Percentiles rank a stretch among this genome's conserved stretches.
Conservation (phyloP, 2,329 filamentous ascomycete species). For the Botrytis galanthina region DNA sequence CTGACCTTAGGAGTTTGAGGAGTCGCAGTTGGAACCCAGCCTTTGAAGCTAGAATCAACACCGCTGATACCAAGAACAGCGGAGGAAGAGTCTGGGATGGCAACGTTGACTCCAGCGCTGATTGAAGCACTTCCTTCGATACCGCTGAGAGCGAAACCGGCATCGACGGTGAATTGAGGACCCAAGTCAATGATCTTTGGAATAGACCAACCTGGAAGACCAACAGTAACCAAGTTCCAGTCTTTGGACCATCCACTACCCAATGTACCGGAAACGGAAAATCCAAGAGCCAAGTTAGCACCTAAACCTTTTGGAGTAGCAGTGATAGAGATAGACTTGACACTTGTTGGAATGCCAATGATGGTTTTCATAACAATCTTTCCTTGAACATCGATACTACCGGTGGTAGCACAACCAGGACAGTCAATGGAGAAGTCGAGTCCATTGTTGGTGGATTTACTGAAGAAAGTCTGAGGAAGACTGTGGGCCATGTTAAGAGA, state of each 20-base stretch:
- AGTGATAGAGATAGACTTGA: conserved; percentile 13
- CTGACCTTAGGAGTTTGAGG: conserved; percentile 14
- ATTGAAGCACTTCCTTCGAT: conserved; percentile 12
- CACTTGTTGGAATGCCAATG: conserved; percentile 6
- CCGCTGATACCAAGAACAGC: conserved; percentile 14
- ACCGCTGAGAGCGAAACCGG: conserved; percentile 13
- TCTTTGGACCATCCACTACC: conserved; percentile 18
- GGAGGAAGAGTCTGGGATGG: conserved; percentile 17
- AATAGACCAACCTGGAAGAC: conserved; percentile 17
- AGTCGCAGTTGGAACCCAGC: conserved; percentile 17
- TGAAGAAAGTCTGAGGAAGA: conserved; percentile 20
- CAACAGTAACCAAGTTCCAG: conserved; percentile 15
- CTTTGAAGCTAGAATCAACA: conserved; percentile 10
- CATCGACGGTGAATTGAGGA: conserved; percentile 21
- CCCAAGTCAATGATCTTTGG: conserved; percentile 14
- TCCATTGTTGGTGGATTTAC: conserved; percentile 14
- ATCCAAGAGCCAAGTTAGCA: conserved; percentile 18
- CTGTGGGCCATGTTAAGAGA: not conserved
- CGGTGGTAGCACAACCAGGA: conserved; percentile 12
- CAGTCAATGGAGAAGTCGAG: conserved; percentile 19
- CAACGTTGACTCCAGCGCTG: not conserved
- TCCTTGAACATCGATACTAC: conserved; percentile 8
- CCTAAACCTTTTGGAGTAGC: conserved; percentile 16
- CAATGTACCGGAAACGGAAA: conserved; percentile 17
- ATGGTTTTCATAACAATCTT: conserved; percentile 12